Percentiles rank a stretch among this genome's conserved stretches.
phyloP scores from a whole-genome alignment of 2,329 filamentous ascomycete genomes.

The Pseudogymnoascus sp. region DNA sequence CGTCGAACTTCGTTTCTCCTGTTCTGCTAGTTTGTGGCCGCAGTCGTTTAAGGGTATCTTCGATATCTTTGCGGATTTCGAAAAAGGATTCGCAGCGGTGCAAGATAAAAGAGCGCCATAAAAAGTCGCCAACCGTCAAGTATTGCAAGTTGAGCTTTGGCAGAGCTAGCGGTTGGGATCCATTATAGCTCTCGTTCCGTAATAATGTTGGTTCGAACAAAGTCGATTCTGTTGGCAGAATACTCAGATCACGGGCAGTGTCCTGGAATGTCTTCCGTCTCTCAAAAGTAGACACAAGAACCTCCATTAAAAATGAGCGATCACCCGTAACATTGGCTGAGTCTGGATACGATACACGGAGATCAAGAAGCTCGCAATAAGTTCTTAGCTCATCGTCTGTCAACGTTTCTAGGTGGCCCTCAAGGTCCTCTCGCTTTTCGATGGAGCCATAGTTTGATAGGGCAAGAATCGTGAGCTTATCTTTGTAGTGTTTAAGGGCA shows the following conservation, averaged over 20 bases:
- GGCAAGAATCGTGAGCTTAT: slow-evolving; percentile 83
- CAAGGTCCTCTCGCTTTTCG: slow-evolving; percentile 69
- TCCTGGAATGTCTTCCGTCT: slow-evolving; percentile 77
- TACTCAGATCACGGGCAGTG: slow-evolving; percentile 55
- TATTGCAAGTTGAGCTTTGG: slow-evolving; percentile 96
- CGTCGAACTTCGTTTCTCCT: slow-evolving; percentile 66
- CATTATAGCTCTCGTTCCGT: slow-evolving; percentile 79
- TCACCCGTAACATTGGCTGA: slow-evolving; percentile 55
- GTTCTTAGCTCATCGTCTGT: slow-evolving; percentile 64
- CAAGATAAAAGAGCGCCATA: slow-evolving; percentile 89
- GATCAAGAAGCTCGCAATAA: slow-evolving; percentile 62
- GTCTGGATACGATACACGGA: slow-evolving; percentile 75
- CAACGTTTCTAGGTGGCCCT: slow-evolving; percentile 63
- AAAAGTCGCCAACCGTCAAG: slow-evolving; percentile 84
- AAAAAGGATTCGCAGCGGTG: slow-evolving; percentile 91
- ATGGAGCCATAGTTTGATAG: slow-evolving; percentile 89
- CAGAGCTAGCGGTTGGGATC: slow-evolving; percentile 76
- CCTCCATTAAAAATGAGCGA: slow-evolving; percentile 59
- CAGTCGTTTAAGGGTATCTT: slow-evolving; percentile 70
- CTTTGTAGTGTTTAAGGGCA: slow-evolving; percentile 72
- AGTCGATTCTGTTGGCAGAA: slow-evolving; percentile 74
- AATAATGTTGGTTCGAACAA: slow-evolving; percentile 74
- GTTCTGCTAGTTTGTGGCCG: slow-evolving; percentile 57
- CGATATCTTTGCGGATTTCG: slow-evolving; percentile 83
- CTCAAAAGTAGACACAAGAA: slow-evolving; percentile 67